A percentile compares a stretch with the other conserved stretches of the same genome.
These are phyloP conservation scores for Neckera pumila DNA, from an alignment of 225 moss, liverwort and hornwort genomes.

Conservation along the genomic window DNA sequence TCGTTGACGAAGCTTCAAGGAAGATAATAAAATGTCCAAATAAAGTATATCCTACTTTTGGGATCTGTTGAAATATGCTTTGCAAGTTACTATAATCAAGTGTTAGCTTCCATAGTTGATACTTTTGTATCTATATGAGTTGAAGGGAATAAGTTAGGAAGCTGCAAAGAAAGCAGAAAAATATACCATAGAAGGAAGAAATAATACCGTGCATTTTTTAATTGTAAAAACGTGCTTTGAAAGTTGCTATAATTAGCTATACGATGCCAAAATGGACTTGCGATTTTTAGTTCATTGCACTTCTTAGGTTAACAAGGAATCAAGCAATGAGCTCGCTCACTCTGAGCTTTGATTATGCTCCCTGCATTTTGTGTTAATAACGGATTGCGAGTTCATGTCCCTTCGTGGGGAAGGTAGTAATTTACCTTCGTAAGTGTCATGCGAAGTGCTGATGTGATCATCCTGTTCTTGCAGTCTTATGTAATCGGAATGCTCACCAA, in stretches of 20 bases:
- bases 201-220: neutral
- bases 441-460: neutral
- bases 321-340: neutral
- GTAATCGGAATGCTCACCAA: constrained; percentile 96
- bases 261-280: too few species aligned
- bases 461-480: constrained; percentile 68
- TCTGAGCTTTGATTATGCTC: neutral
- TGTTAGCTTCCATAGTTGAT: neutral
- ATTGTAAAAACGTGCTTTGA: neutral
- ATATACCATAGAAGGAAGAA: neutral
- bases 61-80: neutral
- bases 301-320: neutral
- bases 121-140: neutral
- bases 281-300: neutral
- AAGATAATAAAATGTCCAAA: neutral
- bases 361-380: neutral
- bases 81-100: neutral
- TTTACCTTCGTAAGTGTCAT: neutral
- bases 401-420: neutral
- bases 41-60: too few species aligned
- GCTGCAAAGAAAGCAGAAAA: neutral
- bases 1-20: neutral
- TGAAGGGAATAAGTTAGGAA: neutral
- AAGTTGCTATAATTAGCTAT: neutral
- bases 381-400: neutral